phyloP scores from a whole-genome alignment of 2,329 filamentous ascomycete genomes.

The Penicillium sp. region DNA sequence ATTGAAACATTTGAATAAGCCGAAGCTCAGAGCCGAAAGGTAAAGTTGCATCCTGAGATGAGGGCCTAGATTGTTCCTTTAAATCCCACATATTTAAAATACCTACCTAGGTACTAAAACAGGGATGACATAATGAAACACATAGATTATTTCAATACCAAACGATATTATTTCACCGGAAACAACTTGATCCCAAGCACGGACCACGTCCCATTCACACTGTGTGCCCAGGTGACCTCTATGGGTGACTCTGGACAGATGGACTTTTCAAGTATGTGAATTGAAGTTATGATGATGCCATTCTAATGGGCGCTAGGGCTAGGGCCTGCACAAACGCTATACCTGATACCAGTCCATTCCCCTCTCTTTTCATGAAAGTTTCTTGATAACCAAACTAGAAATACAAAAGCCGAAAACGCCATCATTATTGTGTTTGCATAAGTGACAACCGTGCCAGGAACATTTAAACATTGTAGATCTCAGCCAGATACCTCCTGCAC shows the following conservation, averaged over 20 bases:
- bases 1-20: neutral
- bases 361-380: neutral
- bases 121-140: neutral
- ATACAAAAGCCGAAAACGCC: conserved; percentile 15
- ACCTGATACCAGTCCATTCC: neutral
- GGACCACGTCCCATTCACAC: neutral
- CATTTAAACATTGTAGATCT: neutral
- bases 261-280: neutral
- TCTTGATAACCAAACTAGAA: neutral
- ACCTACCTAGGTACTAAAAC: neutral
- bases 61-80: neutral
- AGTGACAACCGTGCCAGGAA: neutral
- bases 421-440: conserved; percentile 1
- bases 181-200: neutral
- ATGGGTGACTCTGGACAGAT: too few species aligned
- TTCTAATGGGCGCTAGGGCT: neutral
- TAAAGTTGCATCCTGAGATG: neutral
- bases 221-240: neutral
- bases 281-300: neutral
- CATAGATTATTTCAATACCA: too few species aligned
- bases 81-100: neutral
- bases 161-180: neutral
- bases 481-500: conserved; percentile 11
- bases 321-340: neutral
- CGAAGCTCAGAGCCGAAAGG: neutral